phyloP scores from a whole-genome alignment of 2,329 filamentous ascomycete genomes.

The Rosellinia necatrix region DNA sequence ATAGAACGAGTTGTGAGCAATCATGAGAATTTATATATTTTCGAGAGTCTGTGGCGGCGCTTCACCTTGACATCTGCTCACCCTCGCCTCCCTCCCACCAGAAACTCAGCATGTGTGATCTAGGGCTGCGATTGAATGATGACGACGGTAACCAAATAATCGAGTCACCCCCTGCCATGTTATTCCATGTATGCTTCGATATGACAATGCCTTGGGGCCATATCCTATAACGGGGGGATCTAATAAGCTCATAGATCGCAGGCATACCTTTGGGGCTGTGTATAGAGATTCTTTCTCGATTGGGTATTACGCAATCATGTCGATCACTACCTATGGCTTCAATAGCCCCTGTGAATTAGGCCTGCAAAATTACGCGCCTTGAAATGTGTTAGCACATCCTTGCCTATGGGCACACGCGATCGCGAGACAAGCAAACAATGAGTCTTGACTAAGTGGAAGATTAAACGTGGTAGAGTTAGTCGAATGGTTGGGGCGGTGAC shows the following conservation, averaged over 20 bases:
- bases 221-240: not conserved
- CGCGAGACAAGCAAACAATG: not conserved
- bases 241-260: not conserved
- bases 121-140: not conserved
- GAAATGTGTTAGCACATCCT: not conserved
- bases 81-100: not conserved
- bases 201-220: not conserved
- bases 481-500: too few relatives aligned
- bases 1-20: not conserved
- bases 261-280: not conserved
- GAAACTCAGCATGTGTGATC: not conserved
- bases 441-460: not conserved
- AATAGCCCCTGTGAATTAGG: slow-evolving; percentile 5
- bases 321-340: slow-evolving; percentile 9
- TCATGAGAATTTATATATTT: not conserved
- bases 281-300: slow-evolving; percentile 6
- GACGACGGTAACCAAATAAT: slow-evolving; percentile 7
- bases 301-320: not conserved
- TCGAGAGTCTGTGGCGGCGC: not conserved
- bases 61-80: not conserved
- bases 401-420: not conserved
- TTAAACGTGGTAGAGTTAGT: too few relatives aligned
- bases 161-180: not conserved
- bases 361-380: not conserved
- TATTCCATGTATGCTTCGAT: not conserved